A percentile compares a stretch with the other conserved stretches of the same genome.
phyloP scores from a whole-genome alignment of 345 rosid genomes.

The Raphanus raphanistrum region DNA sequence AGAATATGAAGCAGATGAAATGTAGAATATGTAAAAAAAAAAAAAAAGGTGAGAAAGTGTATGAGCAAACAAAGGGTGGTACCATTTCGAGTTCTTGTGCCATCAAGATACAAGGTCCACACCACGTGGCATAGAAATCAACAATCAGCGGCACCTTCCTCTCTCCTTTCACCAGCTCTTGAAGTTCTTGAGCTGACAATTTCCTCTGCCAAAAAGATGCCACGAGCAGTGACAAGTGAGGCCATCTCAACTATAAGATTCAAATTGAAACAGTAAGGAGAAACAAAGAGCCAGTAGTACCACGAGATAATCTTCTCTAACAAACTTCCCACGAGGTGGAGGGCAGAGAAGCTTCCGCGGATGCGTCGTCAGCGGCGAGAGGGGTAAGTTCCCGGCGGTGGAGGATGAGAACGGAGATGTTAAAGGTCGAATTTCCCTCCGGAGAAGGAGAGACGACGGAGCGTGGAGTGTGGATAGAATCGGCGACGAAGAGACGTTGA shows the following conservation, averaged over 20 bases:
- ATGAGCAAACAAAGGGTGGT: not conserved
- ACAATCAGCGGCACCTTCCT: constrained; percentile 74
- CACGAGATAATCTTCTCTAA: constrained; percentile 89
- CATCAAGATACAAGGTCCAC: constrained; percentile 96
- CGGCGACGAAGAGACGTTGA: constrained; percentile 23
- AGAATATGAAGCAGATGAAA: not conserved
- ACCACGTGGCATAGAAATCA: constrained; percentile 96
- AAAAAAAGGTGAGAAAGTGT: not conserved
- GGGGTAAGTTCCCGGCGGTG: constrained; percentile 30
- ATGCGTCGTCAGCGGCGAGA: constrained; percentile 51
- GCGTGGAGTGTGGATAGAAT: constrained; percentile 38
- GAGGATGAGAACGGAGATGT: constrained; percentile 34
- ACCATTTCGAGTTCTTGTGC: constrained; percentile 97
- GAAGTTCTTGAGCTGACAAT: constrained; percentile 74
- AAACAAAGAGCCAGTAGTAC: constrained; percentile 36
- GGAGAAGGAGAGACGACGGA: constrained; percentile 30
- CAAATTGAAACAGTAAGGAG: not conserved
- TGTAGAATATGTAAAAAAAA: not conserved
- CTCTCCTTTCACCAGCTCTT: constrained; percentile 81
- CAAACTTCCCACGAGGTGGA: constrained; percentile 72
- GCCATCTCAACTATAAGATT: not conserved
- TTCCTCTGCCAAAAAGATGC: constrained; percentile 49
- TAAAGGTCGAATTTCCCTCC: constrained; percentile 28
- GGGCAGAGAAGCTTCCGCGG: constrained; percentile 61
- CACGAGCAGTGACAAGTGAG: not conserved